Evolutionary conservation across 257 asterid species (phyloP).

Genomic region (Cruciata laevipes): DNA sequence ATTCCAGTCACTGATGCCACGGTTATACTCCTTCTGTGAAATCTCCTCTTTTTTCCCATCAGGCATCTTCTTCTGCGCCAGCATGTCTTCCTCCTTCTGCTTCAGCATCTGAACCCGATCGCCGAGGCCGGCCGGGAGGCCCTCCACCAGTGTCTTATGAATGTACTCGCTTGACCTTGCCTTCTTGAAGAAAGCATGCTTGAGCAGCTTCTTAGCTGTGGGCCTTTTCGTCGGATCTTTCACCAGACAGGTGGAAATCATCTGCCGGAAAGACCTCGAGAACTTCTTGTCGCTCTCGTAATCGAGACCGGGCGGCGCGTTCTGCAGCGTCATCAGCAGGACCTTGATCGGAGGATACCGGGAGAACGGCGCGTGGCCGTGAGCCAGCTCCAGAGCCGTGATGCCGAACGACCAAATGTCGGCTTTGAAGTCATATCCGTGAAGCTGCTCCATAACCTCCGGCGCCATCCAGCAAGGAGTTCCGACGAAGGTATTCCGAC

Average conservation of each 20-base stretch:
- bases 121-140: slow-evolving; percentile 74
- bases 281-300: slow-evolving; percentile 90
- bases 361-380: slow-evolving; percentile 99
- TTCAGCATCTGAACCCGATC: slow-evolving; percentile 71
- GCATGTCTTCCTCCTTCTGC: slow-evolving; percentile 92
- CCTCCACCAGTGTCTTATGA: slow-evolving; percentile 60
- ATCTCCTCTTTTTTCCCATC: slow-evolving; percentile 88
- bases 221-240: slow-evolving; percentile 97
- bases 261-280: slow-evolving; percentile 92
- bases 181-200: slow-evolving; percentile 86
- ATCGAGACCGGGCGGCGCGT: slow-evolving; percentile 99
- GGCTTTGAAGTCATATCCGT: slow-evolving; percentile 97
- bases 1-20: slow-evolving; percentile 66
- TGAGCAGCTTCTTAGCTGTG: slow-evolving; percentile 73
- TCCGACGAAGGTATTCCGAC: slow-evolving; percentile 92
- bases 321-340: slow-evolving; percentile 92
- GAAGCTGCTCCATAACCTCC: slow-evolving; percentile 92
- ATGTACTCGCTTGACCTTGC: slow-evolving; percentile 88
- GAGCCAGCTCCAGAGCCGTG: slow-evolving; percentile 98
- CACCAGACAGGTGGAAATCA: slow-evolving; percentile 92
- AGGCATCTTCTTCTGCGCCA: slow-evolving; percentile 92
- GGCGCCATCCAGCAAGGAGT: slow-evolving; percentile 99
- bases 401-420: slow-evolving; percentile 99
- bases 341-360: slow-evolving; percentile 99
- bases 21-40: slow-evolving; percentile 72